Evolutionary conservation across 257 asterid genomes (phyloP).

Genomic region (Ilex asprella): DNA sequence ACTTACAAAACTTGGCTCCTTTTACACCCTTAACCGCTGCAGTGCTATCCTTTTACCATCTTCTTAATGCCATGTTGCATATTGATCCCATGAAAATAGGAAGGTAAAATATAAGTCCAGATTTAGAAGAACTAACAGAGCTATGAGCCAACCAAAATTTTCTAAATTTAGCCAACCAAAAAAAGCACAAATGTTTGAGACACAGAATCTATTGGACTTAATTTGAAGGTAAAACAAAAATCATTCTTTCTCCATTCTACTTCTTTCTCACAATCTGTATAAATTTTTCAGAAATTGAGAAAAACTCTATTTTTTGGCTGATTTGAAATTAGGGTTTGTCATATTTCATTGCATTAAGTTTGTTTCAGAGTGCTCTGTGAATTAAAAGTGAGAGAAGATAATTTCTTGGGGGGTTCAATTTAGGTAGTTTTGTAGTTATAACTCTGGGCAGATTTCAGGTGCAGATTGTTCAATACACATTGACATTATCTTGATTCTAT

Average conservation of each 20-base stretch:
- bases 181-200: not conserved
- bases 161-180: not conserved
- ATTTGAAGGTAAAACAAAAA: not conserved
- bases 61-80: conserved; percentile 17
- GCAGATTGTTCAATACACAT: not conserved
- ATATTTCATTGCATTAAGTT: not conserved
- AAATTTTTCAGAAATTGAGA: not conserved
- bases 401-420: not conserved
- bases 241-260: not conserved
- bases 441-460: too few species aligned
- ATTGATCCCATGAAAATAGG: conserved; percentile 19
- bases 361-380: too few species aligned
- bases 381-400: not conserved
- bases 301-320: not conserved
- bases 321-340: not conserved
- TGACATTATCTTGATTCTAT: not conserved
- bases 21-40: too few species aligned
- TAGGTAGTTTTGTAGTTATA: too few species aligned
- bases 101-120: conserved; percentile 20
- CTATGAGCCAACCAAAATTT: conserved; percentile 29
- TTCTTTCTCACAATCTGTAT: not conserved
- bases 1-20: too few species aligned
- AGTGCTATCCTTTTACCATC: not conserved
- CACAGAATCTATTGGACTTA: not conserved
- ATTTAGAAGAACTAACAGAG: conserved; percentile 32